These are phyloP conservation scores for Tulasnella sp. DNA, from an alignment of 768 basidiomycete species.

Conservation along the genomic window DNA sequence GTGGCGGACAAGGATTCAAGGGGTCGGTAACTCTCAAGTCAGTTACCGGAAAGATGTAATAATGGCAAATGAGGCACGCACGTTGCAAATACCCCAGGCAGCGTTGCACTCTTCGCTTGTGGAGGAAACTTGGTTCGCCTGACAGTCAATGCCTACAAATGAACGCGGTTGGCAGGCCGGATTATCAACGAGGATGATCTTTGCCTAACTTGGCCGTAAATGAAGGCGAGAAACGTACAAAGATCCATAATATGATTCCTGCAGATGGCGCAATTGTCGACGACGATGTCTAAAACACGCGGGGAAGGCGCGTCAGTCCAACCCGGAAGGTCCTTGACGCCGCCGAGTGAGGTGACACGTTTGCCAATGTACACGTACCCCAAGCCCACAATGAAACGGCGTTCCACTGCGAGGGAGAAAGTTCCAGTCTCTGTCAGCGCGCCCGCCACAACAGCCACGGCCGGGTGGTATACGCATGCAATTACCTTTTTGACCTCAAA, in stretches of 20 bases:
- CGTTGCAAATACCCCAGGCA: conserved; percentile 99
- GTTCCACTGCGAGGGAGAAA: conserved; percentile 73
- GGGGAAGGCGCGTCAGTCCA: conserved; percentile 18
- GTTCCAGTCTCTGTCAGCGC: neutral
- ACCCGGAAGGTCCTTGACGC: neutral
- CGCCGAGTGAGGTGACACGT: neutral
- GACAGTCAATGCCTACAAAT: conserved; percentile 90
- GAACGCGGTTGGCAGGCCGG: neutral
- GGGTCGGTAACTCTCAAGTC: neutral
- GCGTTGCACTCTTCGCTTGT: conserved; percentile 97
- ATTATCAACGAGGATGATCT: neutral
- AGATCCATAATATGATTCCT: conserved; percentile 99
- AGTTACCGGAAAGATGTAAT: conserved; percentile 6
- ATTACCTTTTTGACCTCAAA: conserved; percentile 99
- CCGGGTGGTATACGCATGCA: neutral
- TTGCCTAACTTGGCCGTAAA: neutral
- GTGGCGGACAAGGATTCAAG: neutral
- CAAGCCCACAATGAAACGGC: conserved; percentile 98
- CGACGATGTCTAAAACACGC: conserved; percentile 77
- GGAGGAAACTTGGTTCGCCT: conserved; percentile 96
- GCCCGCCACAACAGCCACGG: neutral
- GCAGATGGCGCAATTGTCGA: conserved; percentile 99
- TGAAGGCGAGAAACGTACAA: conserved; percentile 56
- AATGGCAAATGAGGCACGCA: conserved; percentile 41
- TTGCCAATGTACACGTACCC: conserved; percentile 53